These are phyloP conservation scores for Neofusicoccum sp. DNA, from an alignment of 2,329 filamentous ascomycete species.

Conservation along the genomic window DNA sequence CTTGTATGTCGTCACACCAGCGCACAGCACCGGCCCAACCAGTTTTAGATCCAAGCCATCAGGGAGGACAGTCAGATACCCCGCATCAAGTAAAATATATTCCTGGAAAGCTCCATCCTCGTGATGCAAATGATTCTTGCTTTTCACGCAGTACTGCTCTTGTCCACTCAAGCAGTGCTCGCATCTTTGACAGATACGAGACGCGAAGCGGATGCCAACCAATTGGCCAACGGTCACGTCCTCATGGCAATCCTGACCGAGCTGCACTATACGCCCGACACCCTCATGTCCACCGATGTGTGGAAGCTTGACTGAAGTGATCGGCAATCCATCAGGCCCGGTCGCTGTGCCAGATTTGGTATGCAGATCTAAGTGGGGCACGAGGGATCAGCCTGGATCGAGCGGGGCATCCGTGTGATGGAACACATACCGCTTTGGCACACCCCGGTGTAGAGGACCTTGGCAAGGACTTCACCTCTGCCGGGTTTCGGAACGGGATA, in stretches of 20 bases:
- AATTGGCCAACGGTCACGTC: conserved; percentile 42
- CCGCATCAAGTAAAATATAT: conserved; percentile 49
- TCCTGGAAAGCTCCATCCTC: conserved; percentile 51
- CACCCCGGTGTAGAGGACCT: conserved; percentile 50
- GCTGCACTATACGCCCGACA: neutral
- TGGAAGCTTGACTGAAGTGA: conserved; percentile 48
- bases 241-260: conserved; percentile 27
- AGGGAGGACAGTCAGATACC: conserved; percentile 47
- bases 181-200: conserved; percentile 47
- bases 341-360: conserved; percentile 35
- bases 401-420: conserved; percentile 28
- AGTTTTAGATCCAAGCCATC: conserved; percentile 46
- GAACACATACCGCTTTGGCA: conserved; percentile 46
- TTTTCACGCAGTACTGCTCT: conserved; percentile 46
- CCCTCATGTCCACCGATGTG: conserved; percentile 1
- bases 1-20: conserved; percentile 50
- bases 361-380: conserved; percentile 26
- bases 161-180: conserved; percentile 46
- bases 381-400: neutral
- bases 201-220: conserved; percentile 49
- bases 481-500: conserved; percentile 46
- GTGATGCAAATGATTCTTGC: conserved; percentile 50
- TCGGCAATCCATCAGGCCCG: conserved; percentile 44
- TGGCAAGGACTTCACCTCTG: conserved; percentile 47
- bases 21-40: conserved; percentile 48